Evolutionary conservation across 169 alveolate species (phyloP).

Genomic region (Neospora caninum): DNA sequence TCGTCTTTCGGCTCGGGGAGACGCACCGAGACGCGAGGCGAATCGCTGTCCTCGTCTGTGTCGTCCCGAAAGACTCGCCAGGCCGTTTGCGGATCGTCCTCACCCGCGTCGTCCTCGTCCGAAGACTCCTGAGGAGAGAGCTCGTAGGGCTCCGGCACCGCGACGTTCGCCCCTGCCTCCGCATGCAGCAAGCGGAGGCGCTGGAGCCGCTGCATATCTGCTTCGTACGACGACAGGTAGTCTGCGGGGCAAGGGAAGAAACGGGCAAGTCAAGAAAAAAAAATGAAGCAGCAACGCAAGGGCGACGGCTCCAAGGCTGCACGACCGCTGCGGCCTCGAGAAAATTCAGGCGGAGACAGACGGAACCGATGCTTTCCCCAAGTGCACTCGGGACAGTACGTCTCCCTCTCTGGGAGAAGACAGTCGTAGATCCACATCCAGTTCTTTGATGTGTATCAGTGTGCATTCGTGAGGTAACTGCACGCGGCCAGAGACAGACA

Average conservation of each 20-base stretch:
- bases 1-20: background rate
- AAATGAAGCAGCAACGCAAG: background rate
- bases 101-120: conserved; percentile 1
- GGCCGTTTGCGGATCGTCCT: background rate
- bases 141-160: background rate
- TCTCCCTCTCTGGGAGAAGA: too few relatives aligned
- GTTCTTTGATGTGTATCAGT: too few relatives aligned
- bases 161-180: background rate
- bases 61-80: background rate
- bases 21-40: background rate
- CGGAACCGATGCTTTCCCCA: too few relatives aligned
- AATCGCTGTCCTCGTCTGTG: background rate
- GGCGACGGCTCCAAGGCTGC: too few relatives aligned
- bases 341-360: too few relatives aligned
- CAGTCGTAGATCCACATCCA: too few relatives aligned
- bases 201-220: conserved; percentile 17
- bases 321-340: too few relatives aligned
- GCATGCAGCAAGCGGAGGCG: conserved; percentile 11
- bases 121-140: background rate
- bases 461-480: too few relatives aligned
- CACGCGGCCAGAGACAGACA: too few relatives aligned
- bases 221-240: background rate
- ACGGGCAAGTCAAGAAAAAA: background rate
- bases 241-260: background rate
- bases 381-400: too few relatives aligned